Percentiles rank a stretch among this genome's conserved stretches.
Conservation (phyloP, 148 eudicot species). For the Fallopia convolvulus region DNA sequence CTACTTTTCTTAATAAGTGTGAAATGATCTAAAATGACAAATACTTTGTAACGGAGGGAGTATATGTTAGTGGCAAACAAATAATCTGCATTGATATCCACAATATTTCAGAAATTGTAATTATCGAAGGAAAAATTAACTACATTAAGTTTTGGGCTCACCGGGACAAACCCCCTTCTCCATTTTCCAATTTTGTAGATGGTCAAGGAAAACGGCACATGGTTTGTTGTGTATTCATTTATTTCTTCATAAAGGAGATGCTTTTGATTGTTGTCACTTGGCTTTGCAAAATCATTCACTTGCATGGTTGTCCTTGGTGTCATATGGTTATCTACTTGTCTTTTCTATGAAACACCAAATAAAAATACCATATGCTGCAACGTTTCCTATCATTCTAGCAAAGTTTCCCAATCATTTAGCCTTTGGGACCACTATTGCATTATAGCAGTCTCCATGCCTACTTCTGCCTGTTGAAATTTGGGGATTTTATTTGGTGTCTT, state of each 20-base stretch:
- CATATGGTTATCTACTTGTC: not conserved
- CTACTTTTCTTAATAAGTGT: no score
- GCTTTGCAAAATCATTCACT: not conserved
- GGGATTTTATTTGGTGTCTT: not conserved
- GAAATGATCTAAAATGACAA: no score
- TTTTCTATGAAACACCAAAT: not conserved
- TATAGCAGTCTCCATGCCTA: not conserved
- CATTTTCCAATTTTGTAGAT: not conserved
- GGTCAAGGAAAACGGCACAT: not conserved
- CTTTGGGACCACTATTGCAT: slow-evolving; percentile 7
- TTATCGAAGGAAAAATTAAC: not conserved
- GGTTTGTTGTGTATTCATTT: not conserved
- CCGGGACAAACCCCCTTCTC: not conserved
- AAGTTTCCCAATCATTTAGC: slow-evolving; percentile 3
- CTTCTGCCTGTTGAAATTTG: not conserved
- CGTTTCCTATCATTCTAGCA: not conserved
- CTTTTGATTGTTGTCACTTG: not conserved
- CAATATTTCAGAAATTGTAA: not conserved
- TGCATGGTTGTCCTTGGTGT: slow-evolving; percentile 9
- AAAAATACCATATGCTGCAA: not conserved
- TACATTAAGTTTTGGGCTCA: not conserved
- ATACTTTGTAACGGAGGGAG: no score
- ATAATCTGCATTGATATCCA: not conserved
- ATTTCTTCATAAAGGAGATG: slow-evolving; percentile 7
- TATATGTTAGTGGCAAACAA: not conserved